Base-by-base conservation (phyloP, 495 filamentous ascomycete genomes). In the Glarea lozoyensis region DNA sequence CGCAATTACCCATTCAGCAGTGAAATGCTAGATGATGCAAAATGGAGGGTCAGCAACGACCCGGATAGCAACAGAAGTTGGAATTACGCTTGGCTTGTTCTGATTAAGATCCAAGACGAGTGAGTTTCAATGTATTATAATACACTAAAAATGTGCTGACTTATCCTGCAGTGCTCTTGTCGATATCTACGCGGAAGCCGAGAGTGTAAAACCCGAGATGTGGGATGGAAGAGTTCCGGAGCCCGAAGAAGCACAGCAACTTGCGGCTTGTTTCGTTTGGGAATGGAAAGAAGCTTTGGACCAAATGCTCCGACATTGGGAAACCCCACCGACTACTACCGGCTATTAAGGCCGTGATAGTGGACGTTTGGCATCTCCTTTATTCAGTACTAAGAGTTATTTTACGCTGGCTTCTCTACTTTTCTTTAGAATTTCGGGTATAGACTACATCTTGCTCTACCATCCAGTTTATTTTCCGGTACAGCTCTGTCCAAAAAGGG, bases 31-130 rank as follows among this genome's bases (percentile, higher is more conserved):
- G 72, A 80, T 23, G 75, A 84, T 50, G 82, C 84, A 0, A 83
- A 84, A 46, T 63, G 61, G 42, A 62, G 76, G 15, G 84, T 88
- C 10, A 66, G 70, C 34, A 69, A 69, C 36, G 84, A 87, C 46
- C 77, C 79, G 0, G 60, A 73, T 6, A 79, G 77, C 42, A 75
- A 72, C 49, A 65, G 78, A 10, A 86, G 80, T 54, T 88, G 84
- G 82, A 88, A 88, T 50, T 71, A 80, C 55, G 84, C 77, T 31
- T 88, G 84, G 83, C 63, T 86, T 25, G 75, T 83, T 21, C 62
- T 88, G n/a, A 63, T 59, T 11, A 85, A 84, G 49, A 75, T 86
- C 23, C 64, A 70, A 31, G 75, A 73, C 43, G 74, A 82, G 79
- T 84, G 61, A 60, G 80, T 72, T 39, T 24, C 20, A 22, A 20